Conservation (phyloP, 495 filamentous ascomycete species). For the Aspergillus saccharolyticus region DNA sequence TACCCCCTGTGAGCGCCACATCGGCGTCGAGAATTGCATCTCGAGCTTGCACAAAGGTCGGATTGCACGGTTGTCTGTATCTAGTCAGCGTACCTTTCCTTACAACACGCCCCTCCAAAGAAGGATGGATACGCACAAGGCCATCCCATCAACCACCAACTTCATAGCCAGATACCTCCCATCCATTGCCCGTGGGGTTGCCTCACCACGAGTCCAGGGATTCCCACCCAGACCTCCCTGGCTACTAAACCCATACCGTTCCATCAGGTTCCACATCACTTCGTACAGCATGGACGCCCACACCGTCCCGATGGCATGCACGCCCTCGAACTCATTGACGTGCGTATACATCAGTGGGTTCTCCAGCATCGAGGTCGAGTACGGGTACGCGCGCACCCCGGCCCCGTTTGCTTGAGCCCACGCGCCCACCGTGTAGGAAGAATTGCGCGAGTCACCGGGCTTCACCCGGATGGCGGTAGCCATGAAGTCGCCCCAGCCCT, state of each 20-base stretch:
- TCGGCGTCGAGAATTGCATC: conserved; percentile 53
- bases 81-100: neutral
- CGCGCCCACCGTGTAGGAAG: conserved; percentile 39
- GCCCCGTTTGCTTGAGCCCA: conserved; percentile 34
- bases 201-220: no score
- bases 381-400: conserved; percentile 46
- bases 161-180: conserved; percentile 48
- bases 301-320: conserved; percentile 44
- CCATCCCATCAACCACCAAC: conserved; percentile 49
- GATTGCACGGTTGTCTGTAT: conserved; percentile 44
- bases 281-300: conserved; percentile 51
- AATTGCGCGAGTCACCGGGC: conserved; percentile 39
- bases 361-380: conserved; percentile 41
- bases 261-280: conserved; percentile 34
- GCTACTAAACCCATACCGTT: conserved; percentile 33
- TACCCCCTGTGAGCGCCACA: conserved; percentile 42
- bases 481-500: conserved; percentile 53
- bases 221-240: neutral
- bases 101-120: neutral
- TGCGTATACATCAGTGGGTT: conserved; percentile 42
- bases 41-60: conserved; percentile 45
- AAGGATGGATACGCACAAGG: conserved; percentile 21
- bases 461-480: conserved; percentile 47
- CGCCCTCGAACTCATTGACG: conserved; percentile 3
- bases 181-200: no score